Evolutionary conservation across 495 filamentous ascomycete species (phyloP), one percentile per base, ranked within the genome.

Genomic region (Penicillium bialowiezense): DNA sequence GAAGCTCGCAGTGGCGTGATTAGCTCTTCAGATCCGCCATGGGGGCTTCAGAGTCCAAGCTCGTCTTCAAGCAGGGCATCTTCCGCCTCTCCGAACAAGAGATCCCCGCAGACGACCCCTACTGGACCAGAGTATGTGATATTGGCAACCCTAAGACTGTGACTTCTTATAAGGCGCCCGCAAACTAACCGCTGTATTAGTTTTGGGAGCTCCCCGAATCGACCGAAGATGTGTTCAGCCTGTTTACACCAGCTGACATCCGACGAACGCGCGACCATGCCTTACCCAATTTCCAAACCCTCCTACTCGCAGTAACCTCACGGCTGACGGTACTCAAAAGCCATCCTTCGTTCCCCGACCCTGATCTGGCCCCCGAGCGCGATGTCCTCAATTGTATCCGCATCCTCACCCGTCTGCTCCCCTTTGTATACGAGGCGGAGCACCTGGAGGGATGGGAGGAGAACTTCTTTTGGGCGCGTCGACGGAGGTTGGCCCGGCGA

Each of bases 161-260:
- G n/a, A n/a, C n/a, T n/a, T n/a, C n/a, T n/a, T n/a, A n/a, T n/a
- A n/a, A n/a, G n/a, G n/a, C n/a, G n/a, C n/a, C 12, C n/a, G 3
- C 5, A 15, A 14, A 32, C 54, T 63, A 35, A 63, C 31, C 5
- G 3, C 13, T 0, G 20, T 12, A 10, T 9, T 58, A 96, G 91
- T 99, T 97, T 73, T 97, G 92, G 90, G 89, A 97, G 70, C 86
- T 99, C 18, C 93, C 95, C 53, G 95, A 97, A 69, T 91, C 90
- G 12, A 80, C 89, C 29, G 93, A 97, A 53, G 93, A 99, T 72
- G 85, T 97, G 60, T 97, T 97, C 75, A 95, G 89, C 54, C 82
- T 99, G 44, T 99, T 97, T 70, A 90, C 91, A 38, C 86, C 91
- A 8, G 83, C 88, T 28, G 93, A 99, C 69, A 91, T 99, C 45